phyloP scores from a whole-genome alignment of 78 protist species.

The Emiliania huxleyi region DNA sequence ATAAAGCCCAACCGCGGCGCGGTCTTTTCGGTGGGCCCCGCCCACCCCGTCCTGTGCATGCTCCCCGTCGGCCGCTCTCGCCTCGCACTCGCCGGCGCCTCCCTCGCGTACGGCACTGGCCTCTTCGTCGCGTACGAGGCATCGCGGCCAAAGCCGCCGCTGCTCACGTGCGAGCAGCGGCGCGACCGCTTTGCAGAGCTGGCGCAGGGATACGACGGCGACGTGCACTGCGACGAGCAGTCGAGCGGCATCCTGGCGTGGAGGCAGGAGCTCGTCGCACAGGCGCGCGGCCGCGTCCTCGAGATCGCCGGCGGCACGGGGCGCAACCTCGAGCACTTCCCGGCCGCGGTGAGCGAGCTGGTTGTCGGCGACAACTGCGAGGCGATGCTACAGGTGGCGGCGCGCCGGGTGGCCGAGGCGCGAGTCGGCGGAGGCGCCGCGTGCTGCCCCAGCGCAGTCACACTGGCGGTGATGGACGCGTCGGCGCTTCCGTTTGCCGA shows the following conservation, averaged over 20 bases:
- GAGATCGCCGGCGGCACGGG: conserved; percentile 1
- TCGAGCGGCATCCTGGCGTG: neutral
- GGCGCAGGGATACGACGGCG: neutral
- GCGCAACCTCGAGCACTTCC: neutral
- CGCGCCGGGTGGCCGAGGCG: neutral
- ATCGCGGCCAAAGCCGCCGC: neutral
- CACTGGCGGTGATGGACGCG: neutral
- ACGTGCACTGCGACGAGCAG: neutral
- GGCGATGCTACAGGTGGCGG: neutral
- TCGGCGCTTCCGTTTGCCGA: neutral
- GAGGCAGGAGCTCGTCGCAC: neutral
- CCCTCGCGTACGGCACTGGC: neutral
- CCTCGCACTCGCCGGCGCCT: neutral
- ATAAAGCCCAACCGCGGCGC: too few relatives aligned
- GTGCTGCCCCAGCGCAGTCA: neutral
- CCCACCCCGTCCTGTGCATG: too few relatives aligned
- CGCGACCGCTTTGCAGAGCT: neutral
- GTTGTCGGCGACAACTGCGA: neutral
- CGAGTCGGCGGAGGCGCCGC: too few relatives aligned
- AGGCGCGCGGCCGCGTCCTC: neutral
- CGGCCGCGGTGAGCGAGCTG: neutral
- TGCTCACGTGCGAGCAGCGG: neutral
- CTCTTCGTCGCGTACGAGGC: neutral
- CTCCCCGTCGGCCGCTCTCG: too few relatives aligned
- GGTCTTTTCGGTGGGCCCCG: too few relatives aligned